Evolutionary conservation across 208 protist species (phyloP), one percentile per base, ranked within the genome.

Genomic region (Crithidia expoeki): DNA sequence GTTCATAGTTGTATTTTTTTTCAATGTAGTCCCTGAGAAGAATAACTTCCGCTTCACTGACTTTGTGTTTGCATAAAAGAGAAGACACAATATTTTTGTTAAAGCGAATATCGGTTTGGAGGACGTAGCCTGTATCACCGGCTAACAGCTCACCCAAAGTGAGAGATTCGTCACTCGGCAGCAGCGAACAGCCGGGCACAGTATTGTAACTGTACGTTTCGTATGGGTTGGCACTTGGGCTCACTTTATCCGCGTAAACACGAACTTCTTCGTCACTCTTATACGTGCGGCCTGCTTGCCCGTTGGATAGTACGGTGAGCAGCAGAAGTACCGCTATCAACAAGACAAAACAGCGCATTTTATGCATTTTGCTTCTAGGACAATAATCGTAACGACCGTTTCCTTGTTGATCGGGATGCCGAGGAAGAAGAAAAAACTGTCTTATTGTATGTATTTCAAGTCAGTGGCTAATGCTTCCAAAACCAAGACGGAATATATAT

Each of bases 141-240:
- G 85, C 72, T 27, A 97, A 82, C 25, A 84, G 85, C 52, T 97
- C 92, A 0, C 92, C 95, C 23, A 98, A 65, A 32, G 80, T 89
- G 2, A 85, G 83, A 6, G 64, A 23, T 47, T 78, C 75, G 23
- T 47, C 65, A 44, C 50, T 51, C 32, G 36, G 17, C 60, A n/a
- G 27, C 42, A 47, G 80, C 64, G 1, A 28, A 66, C 96, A 98
- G 21, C 87, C 96, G 1, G 96, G 94, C 2, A 89, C 68, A 0
- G 76, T 74, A 72, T 94, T 87, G 60, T 95, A 98, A 25, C 71
- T 23, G 78, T 98, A 99, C 25, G 96, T 98, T 72, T 99, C 97
- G 61, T 98, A 93, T 0, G 94, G 88, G 72, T 99, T 98, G 66
- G 57, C 68, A 25, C 47, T 42, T 12, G 66, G 50, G 14, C 30